A percentile compares a stretch with the other conserved stretches of the same genome.
These are phyloP conservation scores for Fraxinus ornus DNA, from an alignment of 305 asterid genomes.

Conservation along the genomic window DNA sequence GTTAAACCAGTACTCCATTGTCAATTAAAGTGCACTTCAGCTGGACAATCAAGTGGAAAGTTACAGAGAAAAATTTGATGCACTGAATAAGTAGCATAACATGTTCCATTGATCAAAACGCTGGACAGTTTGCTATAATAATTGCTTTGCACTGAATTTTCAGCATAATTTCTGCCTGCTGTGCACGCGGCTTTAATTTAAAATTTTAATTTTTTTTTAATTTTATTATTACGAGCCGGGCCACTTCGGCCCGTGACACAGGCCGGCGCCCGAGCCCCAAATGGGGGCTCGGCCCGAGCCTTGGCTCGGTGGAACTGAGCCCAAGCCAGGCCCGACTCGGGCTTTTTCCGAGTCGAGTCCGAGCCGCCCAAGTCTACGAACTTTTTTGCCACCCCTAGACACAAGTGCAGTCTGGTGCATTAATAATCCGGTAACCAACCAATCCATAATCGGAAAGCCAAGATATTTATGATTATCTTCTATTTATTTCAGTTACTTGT, in stretches of 20 bases:
- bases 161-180: no score
- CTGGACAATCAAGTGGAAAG: not conserved
- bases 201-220: no score
- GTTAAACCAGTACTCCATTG: not conserved
- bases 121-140: conserved; percentile 31
- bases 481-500: not conserved
- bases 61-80: conserved; percentile 7
- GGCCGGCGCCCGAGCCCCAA: no score
- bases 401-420: not conserved
- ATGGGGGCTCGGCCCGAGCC: no score
- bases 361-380: no score
- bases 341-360: no score
- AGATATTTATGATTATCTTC: not conserved
- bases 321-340: no score
- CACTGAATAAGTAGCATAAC: not conserved
- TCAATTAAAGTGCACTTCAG: not conserved
- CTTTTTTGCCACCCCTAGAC: no score
- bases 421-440: not conserved
- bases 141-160: conserved; percentile 16
- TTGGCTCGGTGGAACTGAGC: no score
- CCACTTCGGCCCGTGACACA: no score
- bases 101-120: not conserved
- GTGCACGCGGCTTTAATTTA: no score
- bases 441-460: not conserved
- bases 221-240: no score